Evolutionary conservation across 768 basidiomycete species (phyloP), one percentile per base, ranked within the genome.

Genomic region (Scleroderma bovista): DNA sequence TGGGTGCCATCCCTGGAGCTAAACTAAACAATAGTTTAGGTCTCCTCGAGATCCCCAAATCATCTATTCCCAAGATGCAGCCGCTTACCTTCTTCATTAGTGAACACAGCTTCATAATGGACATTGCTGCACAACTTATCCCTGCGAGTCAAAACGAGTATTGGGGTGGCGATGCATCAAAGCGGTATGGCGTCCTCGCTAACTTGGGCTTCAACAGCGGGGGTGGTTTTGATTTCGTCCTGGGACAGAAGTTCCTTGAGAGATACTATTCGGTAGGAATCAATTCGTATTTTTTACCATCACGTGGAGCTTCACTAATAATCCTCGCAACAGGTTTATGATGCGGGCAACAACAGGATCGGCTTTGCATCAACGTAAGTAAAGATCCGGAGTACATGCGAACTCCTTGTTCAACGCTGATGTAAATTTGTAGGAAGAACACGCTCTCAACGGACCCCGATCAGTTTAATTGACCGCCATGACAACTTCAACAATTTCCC

Each of bases 1-100:
- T 49, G 40, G 48, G 22, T 43, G 48, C 48, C 19, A 49, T 49
- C 17, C 41, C 48, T 32, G 48, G 46, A 20, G 31, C 36, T 12
- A 22, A 47, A 8, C 20, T 34, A 19, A 33, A 47, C 29, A 38
- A 47, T 26, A 32, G 36, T 10, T 2, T 36, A 17, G 22, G 42
- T 10, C 11, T 44, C 24, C 20, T 49, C 3, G 48, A 45, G 20
- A 49, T 49, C 24, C 48, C 48, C 10, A 29, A 23, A 12, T 41
- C 48, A 17, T 49, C 48, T 23, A 44, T 29, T 34, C 23, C 19
- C 34, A 26, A n/a, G n/a, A n/a, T n/a, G n/a, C n/a, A n/a, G n/a
- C n/a, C n/a, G n/a, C n/a, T n/a, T 23, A 46, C 29, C 22, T 26
- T 44, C 40, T 24, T 16, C 13, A 49, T 49, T 44, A 39, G 48